Evolutionary conservation across 768 basidiomycete genomes (phyloP).

Genomic region (Suillus cothurnatus): DNA sequence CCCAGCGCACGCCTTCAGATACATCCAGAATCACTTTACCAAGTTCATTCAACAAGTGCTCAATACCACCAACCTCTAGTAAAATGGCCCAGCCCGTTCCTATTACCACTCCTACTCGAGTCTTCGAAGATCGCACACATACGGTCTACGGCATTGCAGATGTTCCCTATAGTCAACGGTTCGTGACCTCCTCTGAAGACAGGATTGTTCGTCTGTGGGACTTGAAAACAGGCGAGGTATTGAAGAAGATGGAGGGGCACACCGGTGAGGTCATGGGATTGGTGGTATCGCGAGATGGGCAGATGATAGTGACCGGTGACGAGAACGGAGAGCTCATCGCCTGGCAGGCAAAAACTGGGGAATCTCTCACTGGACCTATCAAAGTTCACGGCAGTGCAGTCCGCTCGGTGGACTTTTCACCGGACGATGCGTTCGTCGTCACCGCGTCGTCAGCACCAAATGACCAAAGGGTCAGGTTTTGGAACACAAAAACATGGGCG

Average conservation of each 20-base stretch:
- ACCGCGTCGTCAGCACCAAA: not conserved
- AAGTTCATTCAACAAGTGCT: not conserved
- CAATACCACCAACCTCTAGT: not conserved
- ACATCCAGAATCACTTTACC: not conserved
- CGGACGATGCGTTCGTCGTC: not conserved
- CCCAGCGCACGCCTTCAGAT: not conserved
- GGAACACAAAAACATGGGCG: not conserved
- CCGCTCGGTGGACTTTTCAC: not conserved
- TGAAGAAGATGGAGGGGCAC: not conserved
- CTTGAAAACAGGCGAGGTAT: not conserved
- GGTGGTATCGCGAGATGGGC: not conserved
- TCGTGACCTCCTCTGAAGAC: not conserved
- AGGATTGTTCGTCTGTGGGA: not conserved
- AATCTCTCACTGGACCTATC: not conserved
- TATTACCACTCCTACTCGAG: not conserved
- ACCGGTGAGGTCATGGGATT: not conserved
- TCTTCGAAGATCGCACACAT: not conserved
- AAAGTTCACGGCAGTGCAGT: not conserved
- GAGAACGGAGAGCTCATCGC: not conserved
- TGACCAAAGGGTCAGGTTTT: not conserved
- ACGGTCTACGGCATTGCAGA: not conserved
- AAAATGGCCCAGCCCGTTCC: not conserved
- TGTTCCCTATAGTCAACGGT: not conserved
- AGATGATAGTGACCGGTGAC: not conserved
- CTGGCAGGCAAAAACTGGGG: not conserved